Conservation (phyloP, 257 asterid species). For the Petunia axillaris region DNA sequence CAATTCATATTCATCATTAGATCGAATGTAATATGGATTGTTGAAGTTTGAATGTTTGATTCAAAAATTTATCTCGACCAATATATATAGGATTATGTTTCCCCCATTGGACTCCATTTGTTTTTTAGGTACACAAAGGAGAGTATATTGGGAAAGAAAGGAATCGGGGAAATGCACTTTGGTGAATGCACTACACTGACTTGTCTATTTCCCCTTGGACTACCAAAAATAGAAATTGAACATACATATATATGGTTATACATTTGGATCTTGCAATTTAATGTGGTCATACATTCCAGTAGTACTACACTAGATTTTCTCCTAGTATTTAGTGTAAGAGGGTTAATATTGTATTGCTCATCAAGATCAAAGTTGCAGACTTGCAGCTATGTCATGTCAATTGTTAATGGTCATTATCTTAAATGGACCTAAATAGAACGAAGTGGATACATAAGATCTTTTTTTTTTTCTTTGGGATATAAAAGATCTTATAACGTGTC, state of each 20-base stretch:
- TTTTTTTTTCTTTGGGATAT: too few relatives aligned
- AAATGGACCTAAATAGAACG: not conserved
- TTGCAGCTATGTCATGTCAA: not conserved
- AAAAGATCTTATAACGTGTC: too few relatives aligned
- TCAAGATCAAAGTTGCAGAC: not conserved
- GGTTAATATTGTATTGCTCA: not conserved
- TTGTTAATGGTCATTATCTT: not conserved
- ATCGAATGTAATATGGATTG: too few relatives aligned
- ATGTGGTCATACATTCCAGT: not conserved
- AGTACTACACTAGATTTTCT: not conserved
- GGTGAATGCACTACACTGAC: not conserved
- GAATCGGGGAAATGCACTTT: not conserved
- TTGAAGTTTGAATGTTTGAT: not conserved
- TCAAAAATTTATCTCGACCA: not conserved
- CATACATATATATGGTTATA: too few relatives aligned
- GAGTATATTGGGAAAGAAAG: not conserved
- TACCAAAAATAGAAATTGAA: not conserved
- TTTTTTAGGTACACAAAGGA: not conserved
- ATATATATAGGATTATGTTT: not conserved
- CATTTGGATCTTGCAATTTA: not conserved
- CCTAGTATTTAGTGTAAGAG: not conserved
- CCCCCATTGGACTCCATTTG: not conserved
- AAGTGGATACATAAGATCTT: not conserved
- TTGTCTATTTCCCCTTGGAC: not conserved
- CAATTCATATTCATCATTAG: too few relatives aligned